A percentile compares a stretch with the other conserved stretches of the same genome.
Evolutionary conservation across 306 rosid species (phyloP).

Genomic region (Amphicarpaea edgeworthii): DNA sequence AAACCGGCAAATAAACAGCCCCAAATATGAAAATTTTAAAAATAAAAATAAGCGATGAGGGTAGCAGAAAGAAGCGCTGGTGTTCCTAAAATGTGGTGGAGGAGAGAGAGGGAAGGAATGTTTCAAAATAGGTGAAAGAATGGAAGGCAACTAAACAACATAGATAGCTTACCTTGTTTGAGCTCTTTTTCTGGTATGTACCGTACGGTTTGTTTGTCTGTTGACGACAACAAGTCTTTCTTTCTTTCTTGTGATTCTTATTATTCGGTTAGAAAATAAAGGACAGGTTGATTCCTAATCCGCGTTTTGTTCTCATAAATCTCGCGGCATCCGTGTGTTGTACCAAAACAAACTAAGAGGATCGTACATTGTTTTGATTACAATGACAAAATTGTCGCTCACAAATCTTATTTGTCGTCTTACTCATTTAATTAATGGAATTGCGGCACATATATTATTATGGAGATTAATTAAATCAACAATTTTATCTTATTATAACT

Average conservation of each 20-base stretch:
- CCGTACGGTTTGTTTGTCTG: constrained; percentile 1
- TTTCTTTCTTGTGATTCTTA: background rate
- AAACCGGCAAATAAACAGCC: constrained; percentile 7
- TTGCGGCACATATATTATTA: too few species aligned
- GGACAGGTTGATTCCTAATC: constrained; percentile 15
- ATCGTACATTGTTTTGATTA: background rate
- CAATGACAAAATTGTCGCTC: constrained; percentile 6
- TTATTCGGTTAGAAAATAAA: constrained; percentile 25
- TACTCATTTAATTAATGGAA: too few species aligned
- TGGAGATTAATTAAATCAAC: too few species aligned
- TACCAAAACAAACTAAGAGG: background rate
- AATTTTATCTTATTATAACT: too few species aligned
- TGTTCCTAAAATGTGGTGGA: constrained; percentile 39
- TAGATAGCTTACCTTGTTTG: background rate
- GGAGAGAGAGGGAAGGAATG: background rate
- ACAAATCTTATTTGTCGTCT: background rate
- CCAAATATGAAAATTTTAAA: background rate
- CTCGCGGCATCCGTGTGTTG: background rate
- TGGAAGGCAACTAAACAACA: background rate
- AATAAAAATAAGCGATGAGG: background rate
- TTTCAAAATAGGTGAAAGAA: constrained; percentile 25
- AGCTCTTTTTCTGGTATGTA: background rate
- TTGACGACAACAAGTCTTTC: constrained; percentile 39
- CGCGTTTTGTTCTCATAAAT: too few species aligned
- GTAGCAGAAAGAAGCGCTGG: constrained; percentile 41